Percentiles rank a stretch among this genome's conserved stretches.
Conservation (phyloP, 768 basidiomycete genomes). For the Suillus discolor region DNA sequence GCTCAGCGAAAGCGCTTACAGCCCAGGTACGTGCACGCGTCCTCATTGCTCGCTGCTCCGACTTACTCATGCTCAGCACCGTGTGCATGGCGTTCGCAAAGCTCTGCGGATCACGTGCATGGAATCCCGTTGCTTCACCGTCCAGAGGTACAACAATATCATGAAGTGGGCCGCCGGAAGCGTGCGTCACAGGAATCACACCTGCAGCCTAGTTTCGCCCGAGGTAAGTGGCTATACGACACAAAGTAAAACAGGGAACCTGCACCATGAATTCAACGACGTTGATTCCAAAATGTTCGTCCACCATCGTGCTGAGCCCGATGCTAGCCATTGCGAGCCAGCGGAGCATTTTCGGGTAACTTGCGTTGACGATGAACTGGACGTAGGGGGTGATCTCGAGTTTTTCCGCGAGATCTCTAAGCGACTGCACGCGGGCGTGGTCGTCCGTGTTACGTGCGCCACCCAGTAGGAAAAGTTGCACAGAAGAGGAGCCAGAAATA, state of each 20-base stretch:
- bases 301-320: conserved; percentile 94
- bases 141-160: conserved; percentile 89
- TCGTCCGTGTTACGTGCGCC: conserved; percentile 84
- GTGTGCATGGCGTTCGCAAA: conserved; percentile 71
- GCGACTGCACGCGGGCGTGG: conserved; percentile 60
- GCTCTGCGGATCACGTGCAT: conserved; percentile 64
- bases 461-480: conserved; percentile 79
- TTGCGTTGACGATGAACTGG: conserved; percentile 81
- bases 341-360: conserved; percentile 67
- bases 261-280: conserved; percentile 96
- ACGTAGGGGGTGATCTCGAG: conserved; percentile 56
- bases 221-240: conserved; percentile 17
- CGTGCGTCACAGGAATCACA: conserved; percentile 88
- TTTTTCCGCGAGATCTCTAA: conserved; percentile 60
- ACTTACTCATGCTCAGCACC: conserved; percentile 57
- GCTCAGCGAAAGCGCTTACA: conserved; percentile 70
- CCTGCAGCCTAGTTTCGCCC: conserved; percentile 69
- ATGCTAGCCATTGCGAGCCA: conserved; percentile 79
- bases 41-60: conserved; percentile 64
- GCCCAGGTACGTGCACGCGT: conserved; percentile 72
- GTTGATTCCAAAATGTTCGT: conserved; percentile 99
- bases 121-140: conserved; percentile 79
- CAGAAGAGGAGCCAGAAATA: conserved; percentile 27
- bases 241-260: conserved; percentile 13
- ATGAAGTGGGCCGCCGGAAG: conserved; percentile 87